Conservation (phyloP, 805 yeast species). For the Candida coleopterorum region DNA sequence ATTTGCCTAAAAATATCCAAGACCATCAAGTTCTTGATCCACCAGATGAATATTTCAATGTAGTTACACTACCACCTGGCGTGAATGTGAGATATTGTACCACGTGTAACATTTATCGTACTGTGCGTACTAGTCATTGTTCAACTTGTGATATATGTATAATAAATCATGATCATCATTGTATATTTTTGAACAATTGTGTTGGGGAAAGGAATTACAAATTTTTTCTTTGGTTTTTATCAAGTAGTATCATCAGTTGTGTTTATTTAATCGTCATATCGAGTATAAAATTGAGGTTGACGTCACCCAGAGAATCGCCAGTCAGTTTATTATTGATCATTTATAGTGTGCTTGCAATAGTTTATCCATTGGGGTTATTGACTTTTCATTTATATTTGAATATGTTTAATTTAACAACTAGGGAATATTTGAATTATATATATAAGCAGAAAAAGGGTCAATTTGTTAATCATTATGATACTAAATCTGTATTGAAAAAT, state of each 20-base stretch:
- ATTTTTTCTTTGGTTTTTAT: slow-evolving; percentile 30
- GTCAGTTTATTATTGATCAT: slow-evolving; percentile 49
- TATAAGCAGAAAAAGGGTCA: slow-evolving; percentile 24
- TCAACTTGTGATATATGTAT: slow-evolving; percentile 64
- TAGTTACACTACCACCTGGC: slow-evolving; percentile 45
- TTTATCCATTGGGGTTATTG: slow-evolving; percentile 55
- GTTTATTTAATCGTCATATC: slow-evolving; percentile 15
- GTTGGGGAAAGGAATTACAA: slow-evolving; percentile 37
- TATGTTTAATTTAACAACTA: slow-evolving; percentile 59
- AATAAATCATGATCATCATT: slow-evolving; percentile 67
- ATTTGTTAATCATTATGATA: slow-evolving; percentile 29
- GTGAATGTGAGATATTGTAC: slow-evolving; percentile 53
- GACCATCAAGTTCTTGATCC: slow-evolving; percentile 14
- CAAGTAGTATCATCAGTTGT: slow-evolving; percentile 18
- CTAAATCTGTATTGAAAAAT: slow-evolving; percentile 20
- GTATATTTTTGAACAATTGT: slow-evolving; percentile 52
- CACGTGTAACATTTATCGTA: slow-evolving; percentile 59
- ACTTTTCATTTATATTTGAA: slow-evolving; percentile 52
- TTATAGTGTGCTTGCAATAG: slow-evolving; percentile 38
- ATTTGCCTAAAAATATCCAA: slow-evolving; percentile 31
- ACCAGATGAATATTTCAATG: slow-evolving; percentile 59
- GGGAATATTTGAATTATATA: slow-evolving; percentile 58
- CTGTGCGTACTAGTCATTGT: slow-evolving; percentile 68
- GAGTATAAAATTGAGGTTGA: slow-evolving; percentile 17
- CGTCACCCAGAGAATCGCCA: slow-evolving; percentile 20